Evolutionary conservation across 495 filamentous ascomycete genomes (phyloP), one percentile per base, ranked within the genome.

Genomic region (Aspergillus sparsus): DNA sequence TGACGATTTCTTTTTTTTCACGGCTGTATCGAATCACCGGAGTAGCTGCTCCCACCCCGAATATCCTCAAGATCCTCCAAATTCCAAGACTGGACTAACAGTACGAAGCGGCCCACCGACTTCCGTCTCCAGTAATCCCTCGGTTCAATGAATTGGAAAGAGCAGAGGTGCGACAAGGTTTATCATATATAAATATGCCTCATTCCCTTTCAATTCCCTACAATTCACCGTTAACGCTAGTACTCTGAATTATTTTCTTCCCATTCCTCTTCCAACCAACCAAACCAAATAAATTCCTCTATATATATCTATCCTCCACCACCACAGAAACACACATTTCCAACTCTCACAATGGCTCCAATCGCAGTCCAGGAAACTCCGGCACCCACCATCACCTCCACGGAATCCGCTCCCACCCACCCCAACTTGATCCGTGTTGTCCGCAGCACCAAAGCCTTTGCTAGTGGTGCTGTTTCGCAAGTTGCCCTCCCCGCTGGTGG

Each of bases 401-500:
- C 44, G 13, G 50, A 41, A 11, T 60, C 67, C 27, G 49, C 68
- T 36, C 68, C 74, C 33, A 73, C 73, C 12, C 76, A 79, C 65
- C 74, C 76, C 51, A 66, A 67, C 44, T 58, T 67, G 12, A 62
- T 79, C 42, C 67, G 62, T 33, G 74, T 79, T 45, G 51, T 68
- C 46, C 73, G 72, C 62, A 75, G 71, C 65, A 18, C 71, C 62
- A 70, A 74, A 56, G 68, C 73, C 49, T 91, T 86, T 74, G 79
- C 77, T 57, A 83, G 84, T 65, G 82, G 85, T 56, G 84, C 85
- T 61, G 67, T 83, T 62, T 89, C 87, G 39, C 79, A 79, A 42
- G 71, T 88, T 61, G 68, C 79, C 16, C 79, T 90, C 5, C 84
- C 86, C 9, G 82, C 88, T 5, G 88, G 85, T 58, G 82, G 70